These are phyloP conservation scores for Chlorella sp. DNA, from an alignment of 139 green algal species.

Conservation along the genomic window DNA sequence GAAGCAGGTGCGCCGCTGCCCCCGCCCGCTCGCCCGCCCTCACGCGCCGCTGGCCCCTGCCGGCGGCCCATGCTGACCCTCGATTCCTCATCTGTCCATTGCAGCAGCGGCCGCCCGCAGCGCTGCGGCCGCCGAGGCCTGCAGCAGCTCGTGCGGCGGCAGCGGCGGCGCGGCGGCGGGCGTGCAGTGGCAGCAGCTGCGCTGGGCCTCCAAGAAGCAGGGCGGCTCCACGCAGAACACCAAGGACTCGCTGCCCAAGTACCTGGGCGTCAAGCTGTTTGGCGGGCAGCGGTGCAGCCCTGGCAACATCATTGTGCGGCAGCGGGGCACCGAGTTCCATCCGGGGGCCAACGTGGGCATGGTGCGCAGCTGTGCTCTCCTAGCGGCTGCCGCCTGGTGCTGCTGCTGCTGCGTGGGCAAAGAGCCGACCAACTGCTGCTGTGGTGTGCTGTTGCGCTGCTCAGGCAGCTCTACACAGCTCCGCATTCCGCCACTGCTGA, in stretches of 20 bases:
- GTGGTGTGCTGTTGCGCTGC: neutral
- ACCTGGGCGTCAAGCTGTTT: constrained; percentile 92
- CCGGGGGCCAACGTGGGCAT: constrained; percentile 88
- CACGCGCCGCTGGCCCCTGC: too few species aligned
- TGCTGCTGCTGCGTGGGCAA: too few species aligned
- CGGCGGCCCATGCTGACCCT: too few species aligned
- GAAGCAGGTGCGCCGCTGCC: too few species aligned
- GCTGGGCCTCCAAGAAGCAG: constrained; percentile 81
- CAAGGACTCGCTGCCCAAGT: constrained; percentile 85
- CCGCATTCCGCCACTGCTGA: too few species aligned
- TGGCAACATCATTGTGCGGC: constrained; percentile 94
- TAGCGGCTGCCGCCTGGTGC: neutral
- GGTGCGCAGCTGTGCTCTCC: constrained; percentile 60
- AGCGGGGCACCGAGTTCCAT: constrained; percentile 93
- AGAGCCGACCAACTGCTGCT: too few species aligned
- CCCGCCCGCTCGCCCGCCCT: too few species aligned
- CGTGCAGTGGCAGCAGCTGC: constrained; percentile 33
- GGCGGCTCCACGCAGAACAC: constrained; percentile 89
- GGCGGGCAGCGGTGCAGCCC: constrained; percentile 80
- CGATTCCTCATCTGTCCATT: neutral
- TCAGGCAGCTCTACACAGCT: too few species aligned
- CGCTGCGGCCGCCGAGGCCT: neutral
- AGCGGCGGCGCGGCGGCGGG: neutral
- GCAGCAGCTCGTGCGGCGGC: constrained; percentile 1
- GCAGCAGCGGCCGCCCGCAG: neutral